A percentile compares a stretch with the other conserved stretches of the same genome.
phyloP scores from a whole-genome alignment of 192 early-diverging fungal species.

The Entophlyctis helioformis region DNA sequence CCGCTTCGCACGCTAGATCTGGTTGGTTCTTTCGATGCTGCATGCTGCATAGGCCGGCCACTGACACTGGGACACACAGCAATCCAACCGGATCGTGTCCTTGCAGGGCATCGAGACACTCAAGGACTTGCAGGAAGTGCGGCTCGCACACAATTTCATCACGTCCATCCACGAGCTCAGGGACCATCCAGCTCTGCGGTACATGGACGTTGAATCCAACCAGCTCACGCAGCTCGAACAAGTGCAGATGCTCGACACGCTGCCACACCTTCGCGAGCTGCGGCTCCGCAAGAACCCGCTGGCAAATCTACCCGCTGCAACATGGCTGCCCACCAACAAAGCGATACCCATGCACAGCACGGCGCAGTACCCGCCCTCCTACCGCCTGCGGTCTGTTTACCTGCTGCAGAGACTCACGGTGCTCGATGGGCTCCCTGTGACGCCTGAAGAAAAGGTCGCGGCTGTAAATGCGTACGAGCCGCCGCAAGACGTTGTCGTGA shows the following conservation, averaged over 20 bases:
- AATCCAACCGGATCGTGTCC: slow-evolving; percentile 20
- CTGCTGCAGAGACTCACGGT: slow-evolving; percentile 21
- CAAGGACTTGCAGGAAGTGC: slow-evolving; percentile 23
- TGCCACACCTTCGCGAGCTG: slow-evolving; percentile 22
- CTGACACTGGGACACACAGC: no score
- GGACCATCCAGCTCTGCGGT: slow-evolving; percentile 13
- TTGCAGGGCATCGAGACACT: slow-evolving; percentile 30
- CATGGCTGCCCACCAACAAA: no score
- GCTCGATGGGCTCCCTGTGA: slow-evolving; percentile 30
- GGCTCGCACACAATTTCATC: slow-evolving; percentile 25
- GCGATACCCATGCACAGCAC: no score
- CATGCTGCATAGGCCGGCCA: no score
- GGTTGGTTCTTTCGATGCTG: no score
- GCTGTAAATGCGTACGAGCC: slow-evolving; percentile 35
- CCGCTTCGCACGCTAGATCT: slow-evolving; percentile 35
- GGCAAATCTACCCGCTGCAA: no score
- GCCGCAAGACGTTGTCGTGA: slow-evolving; percentile 25
- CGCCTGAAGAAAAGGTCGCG: slow-evolving; percentile 38
- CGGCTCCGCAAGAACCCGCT: slow-evolving; percentile 22
- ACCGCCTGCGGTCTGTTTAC: slow-evolving; percentile 23
- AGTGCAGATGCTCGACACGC: slow-evolving; percentile 9
- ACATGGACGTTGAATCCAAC: slow-evolving; percentile 25
- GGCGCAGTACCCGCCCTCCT: no score
- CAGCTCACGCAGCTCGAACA: slow-evolving; percentile 9
- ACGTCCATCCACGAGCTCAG: slow-evolving; percentile 1